Evolutionary conservation across 331 rosid genomes (phyloP).

Genomic region (Arachis monticola): DNA sequence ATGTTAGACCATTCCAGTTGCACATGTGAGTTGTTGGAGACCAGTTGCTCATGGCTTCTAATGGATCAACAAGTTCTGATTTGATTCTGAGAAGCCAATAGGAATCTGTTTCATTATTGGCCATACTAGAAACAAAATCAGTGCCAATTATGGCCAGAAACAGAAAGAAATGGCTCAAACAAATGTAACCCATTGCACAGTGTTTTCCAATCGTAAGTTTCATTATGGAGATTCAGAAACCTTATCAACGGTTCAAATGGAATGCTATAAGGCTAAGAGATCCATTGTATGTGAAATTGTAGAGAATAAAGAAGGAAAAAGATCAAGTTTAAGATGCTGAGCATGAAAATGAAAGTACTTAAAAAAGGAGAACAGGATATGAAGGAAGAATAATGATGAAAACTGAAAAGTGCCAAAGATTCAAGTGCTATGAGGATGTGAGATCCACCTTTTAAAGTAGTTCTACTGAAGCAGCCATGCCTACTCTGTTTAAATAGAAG

Average conservation of each 20-base stretch:
- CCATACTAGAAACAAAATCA: slow-evolving; percentile 49
- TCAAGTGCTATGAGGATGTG: slow-evolving; percentile 39
- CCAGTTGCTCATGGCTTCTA: slow-evolving; percentile 71
- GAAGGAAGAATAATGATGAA: slow-evolving; percentile 35
- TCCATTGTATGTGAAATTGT: slow-evolving; percentile 35
- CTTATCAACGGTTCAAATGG: slow-evolving; percentile 31
- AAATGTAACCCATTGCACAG: slow-evolving; percentile 51
- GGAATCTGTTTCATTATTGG: slow-evolving; percentile 54
- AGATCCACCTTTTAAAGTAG: slow-evolving; percentile 54
- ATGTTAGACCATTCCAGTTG: slow-evolving; percentile 77
- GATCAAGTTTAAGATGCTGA: slow-evolving; percentile 30
- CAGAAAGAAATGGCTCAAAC: slow-evolving; percentile 51
- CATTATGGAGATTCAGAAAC: slow-evolving; percentile 47
- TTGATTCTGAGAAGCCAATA: slow-evolving; percentile 70
- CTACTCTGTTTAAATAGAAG: slow-evolving; percentile 38
- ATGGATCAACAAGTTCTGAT: slow-evolving; percentile 69
- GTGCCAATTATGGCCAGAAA: slow-evolving; percentile 43
- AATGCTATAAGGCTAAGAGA: slow-evolving; percentile 29
- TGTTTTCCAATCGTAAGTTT: slow-evolving; percentile 38
- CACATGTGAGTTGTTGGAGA: slow-evolving; percentile 61
- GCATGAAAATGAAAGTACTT: slow-evolving; percentile 23
- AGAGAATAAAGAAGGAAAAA: slow-evolving; percentile 29
- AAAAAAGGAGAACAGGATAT: slow-evolving; percentile 35
- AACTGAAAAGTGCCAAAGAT: slow-evolving; percentile 22
- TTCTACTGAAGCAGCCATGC: slow-evolving; percentile 40